phyloP scores from a whole-genome alignment of 75 land plant species.

The Picea sitchensis region DNA sequence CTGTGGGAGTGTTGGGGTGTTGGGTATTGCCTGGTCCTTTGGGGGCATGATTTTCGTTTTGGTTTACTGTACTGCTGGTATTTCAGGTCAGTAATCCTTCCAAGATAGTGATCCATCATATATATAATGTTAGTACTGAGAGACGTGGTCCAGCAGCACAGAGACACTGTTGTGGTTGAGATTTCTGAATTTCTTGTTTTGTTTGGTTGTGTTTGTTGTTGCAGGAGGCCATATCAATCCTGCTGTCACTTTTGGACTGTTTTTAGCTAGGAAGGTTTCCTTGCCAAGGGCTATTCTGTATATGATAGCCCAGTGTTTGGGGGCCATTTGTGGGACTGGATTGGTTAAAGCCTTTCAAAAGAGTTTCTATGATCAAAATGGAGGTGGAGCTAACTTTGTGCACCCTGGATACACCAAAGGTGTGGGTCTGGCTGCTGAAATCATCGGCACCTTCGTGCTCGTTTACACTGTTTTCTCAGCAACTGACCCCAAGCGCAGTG shows the following conservation, averaged over 20 bases:
- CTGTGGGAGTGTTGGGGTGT: slow-evolving; percentile 60
- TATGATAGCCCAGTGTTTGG: slow-evolving; percentile 25
- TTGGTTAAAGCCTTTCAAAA: slow-evolving; percentile 36
- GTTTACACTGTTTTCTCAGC: slow-evolving; percentile 15
- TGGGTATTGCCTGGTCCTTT: slow-evolving; percentile 79
- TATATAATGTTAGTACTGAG: too few species aligned
- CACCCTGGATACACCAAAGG: slow-evolving; percentile 26
- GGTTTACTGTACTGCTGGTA: slow-evolving; percentile 47
- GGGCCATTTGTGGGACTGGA: slow-evolving; percentile 34
- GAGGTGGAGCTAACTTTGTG: slow-evolving; percentile 44
- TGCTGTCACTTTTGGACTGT: slow-evolving; percentile 39
- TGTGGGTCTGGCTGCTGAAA: slow-evolving; percentile 41
- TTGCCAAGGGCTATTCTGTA: slow-evolving; percentile 31
- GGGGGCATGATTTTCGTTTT: slow-evolving; percentile 48
- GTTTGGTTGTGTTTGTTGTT: not conserved
- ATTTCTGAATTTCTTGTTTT: too few species aligned
- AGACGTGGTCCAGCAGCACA: too few species aligned
- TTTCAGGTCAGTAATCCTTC: slow-evolving; percentile 23
- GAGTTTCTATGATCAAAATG: slow-evolving; percentile 13
- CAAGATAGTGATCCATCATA: too few species aligned
- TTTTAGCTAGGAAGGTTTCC: slow-evolving; percentile 42
- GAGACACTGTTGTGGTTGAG: too few species aligned
- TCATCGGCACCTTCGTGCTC: slow-evolving; percentile 37
- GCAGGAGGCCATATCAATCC: slow-evolving; percentile 48
- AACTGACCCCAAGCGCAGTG: slow-evolving; percentile 26